Evolutionary conservation across 2,329 filamentous ascomycete genomes (phyloP).

Genomic region (Emmonsiellopsis sp.): DNA sequence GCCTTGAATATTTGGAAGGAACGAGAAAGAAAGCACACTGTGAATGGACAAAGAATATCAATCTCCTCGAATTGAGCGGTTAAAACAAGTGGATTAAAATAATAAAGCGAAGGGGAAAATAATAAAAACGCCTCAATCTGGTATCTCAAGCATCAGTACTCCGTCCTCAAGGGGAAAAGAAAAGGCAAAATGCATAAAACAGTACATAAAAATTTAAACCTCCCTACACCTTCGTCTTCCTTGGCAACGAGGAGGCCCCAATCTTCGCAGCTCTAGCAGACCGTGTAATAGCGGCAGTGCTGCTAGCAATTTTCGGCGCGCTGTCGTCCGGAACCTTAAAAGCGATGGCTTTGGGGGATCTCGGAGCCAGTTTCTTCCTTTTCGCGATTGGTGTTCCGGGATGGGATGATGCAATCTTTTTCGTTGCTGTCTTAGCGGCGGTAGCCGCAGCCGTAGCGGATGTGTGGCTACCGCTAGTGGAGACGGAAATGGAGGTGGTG

Average conservation of each 20-base stretch:
- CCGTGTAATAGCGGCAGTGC: background rate
- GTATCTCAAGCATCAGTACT: background rate
- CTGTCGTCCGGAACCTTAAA: slow-evolving; percentile 3
- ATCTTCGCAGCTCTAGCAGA: background rate
- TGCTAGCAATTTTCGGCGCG: background rate
- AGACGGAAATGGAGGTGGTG: too few species aligned
- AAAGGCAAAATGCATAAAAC: background rate
- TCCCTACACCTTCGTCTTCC: background rate
- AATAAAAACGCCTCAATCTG: background rate
- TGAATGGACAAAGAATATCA: background rate
- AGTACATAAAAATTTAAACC: background rate
- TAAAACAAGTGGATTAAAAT: background rate
- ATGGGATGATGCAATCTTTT: slow-evolving; percentile 5
- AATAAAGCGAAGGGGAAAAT: background rate
- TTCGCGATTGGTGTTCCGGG: slow-evolving; percentile 17
- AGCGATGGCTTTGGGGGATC: slow-evolving; percentile 17
- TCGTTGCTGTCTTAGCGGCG: background rate
- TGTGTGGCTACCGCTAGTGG: background rate
- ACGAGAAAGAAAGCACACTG: background rate
- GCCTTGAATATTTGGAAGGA: background rate
- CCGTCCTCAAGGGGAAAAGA: background rate
- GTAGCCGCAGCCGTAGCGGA: background rate
- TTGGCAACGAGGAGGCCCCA: background rate
- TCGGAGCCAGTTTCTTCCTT: slow-evolving; percentile 27
- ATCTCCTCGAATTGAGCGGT: background rate